These are phyloP conservation scores for Phytophthora nicotianae DNA, from an alignment of 352 stramenopile genomes.

Conservation along the genomic window DNA sequence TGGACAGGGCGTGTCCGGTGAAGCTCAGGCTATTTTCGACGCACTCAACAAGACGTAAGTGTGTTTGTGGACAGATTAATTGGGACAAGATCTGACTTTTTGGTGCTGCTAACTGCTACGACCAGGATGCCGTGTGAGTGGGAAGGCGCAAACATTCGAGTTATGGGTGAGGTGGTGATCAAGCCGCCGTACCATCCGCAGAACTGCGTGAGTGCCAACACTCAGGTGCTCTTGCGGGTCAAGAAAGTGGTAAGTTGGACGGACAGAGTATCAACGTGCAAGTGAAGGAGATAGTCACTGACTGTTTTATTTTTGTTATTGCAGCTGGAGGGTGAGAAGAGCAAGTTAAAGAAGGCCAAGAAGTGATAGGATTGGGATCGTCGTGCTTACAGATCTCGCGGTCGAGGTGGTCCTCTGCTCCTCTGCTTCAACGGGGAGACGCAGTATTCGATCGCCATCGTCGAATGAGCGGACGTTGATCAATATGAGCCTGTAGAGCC, in stretches of 20 bases:
- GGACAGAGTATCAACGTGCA: neutral
- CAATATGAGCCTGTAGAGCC: conserved; percentile 14
- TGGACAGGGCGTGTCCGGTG: conserved; percentile 67
- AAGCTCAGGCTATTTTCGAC: conserved; percentile 86
- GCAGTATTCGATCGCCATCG: conserved; percentile 21
- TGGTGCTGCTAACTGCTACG: conserved; percentile 4
- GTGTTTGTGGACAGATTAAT: neutral
- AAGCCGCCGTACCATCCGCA: conserved; percentile 82
- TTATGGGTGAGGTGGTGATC: conserved; percentile 88
- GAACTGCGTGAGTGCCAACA: conserved; percentile 79
- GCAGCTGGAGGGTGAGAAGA: conserved; percentile 76
- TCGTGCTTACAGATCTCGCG: conserved; percentile 19
- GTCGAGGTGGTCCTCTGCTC: conserved; percentile 31
- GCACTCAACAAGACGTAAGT: conserved; percentile 89
- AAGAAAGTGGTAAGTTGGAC: conserved; percentile 83
- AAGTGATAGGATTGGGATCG: conserved; percentile 32
- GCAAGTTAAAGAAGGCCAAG: conserved; percentile 70
- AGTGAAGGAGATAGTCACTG: neutral
- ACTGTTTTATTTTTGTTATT: conserved; percentile 6
- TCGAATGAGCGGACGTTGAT: conserved; percentile 12
- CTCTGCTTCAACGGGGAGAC: conserved; percentile 34
- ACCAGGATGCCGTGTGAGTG: conserved; percentile 85
- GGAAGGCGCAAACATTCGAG: conserved; percentile 81
- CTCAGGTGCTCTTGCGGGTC: conserved; percentile 73
- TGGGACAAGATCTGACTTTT: conserved; percentile 20